phyloP scores from a whole-genome alignment of 441 rosid genomes.

The Gossypium armourianum region DNA sequence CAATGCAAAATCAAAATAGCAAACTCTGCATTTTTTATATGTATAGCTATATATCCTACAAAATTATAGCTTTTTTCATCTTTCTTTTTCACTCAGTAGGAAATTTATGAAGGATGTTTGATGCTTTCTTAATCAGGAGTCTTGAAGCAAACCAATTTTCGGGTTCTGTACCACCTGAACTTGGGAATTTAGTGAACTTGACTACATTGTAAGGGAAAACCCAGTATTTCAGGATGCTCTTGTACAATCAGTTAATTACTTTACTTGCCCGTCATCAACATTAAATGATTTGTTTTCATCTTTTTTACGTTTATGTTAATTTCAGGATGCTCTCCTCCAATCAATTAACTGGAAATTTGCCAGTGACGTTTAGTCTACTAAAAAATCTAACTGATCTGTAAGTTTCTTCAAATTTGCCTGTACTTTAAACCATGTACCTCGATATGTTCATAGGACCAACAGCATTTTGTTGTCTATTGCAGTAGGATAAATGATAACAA shows the following conservation, averaged over 20 bases:
- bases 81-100: not conserved
- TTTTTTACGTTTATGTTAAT: not conserved
- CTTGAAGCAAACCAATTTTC: constrained; percentile 65
- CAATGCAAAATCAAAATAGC: not conserved
- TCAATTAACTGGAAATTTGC: constrained; percentile 52
- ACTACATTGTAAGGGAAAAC: constrained; percentile 40
- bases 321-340: constrained; percentile 69
- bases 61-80: not conserved
- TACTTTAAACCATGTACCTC: constrained; percentile 10
- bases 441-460: constrained; percentile 17
- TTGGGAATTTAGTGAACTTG: constrained; percentile 55
- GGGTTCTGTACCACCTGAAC: constrained; percentile 55
- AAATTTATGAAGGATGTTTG: not conserved
- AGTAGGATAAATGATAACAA: constrained; percentile 35
- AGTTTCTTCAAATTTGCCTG: constrained; percentile 15
- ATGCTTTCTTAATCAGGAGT: constrained; percentile 29
- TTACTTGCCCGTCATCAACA: not conserved
- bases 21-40: constrained; percentile 9
- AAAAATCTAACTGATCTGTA: constrained; percentile 56
- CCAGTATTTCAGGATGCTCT: constrained; percentile 5
- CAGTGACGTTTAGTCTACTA: constrained; percentile 39
- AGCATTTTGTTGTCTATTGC: constrained; percentile 23
- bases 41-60: constrained; percentile 7
- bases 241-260: not conserved
- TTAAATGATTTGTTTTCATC: constrained; percentile 5